Evolutionary conservation across 2,329 filamentous ascomycete genomes (phyloP), one percentile per base, ranked within the genome.

Genomic region (Neonectria coccinea): DNA sequence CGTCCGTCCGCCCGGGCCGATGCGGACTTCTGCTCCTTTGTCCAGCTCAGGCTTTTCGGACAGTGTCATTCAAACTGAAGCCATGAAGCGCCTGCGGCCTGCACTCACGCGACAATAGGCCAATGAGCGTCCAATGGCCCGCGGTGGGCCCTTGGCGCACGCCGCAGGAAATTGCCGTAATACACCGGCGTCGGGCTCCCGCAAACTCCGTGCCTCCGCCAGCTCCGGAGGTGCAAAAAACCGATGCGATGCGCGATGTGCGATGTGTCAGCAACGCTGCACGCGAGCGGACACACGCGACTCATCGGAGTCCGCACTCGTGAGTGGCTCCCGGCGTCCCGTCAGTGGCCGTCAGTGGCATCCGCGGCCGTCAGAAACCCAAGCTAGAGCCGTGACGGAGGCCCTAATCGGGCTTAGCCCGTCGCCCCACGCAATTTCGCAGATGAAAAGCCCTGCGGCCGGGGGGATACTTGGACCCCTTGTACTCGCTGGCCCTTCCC

Each of bases 201-300:
- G 27, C 51, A 72, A 72, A 73, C 70, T 67, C 72, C 72, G 72
- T 73, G 31, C 63, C 72, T 70, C 72, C 72, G 72, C 62, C 57
- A 55, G 55, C 54, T 42, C 68, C 62, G 66, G 69, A 48, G 54
- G 48, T n/a, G 39, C 25, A 25, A 51, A 42, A 50, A 25, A 25
- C 3, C 22, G 22, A 25, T 6, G 5, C 25, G 39, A 11, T 31
- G n/a, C 22, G 22, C 22, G 22, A 22, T 22, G 22, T 22, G 22
- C 18, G 60, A 60, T 69, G 62, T 73, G 70, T 73, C 67, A 74
- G 72, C 71, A 69, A 52, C 62, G 62, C 51, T 51, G 41, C 42
- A 18, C 42, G 48, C 33, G 56, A 56, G 45, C 64, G 53, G 59
- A 41, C 57, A 62, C 51, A 59, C 58, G 66, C 66, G 61, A 65